phyloP scores from a whole-genome alignment of 2,329 filamentous ascomycete species.

The Chrysoporthe cubensis region DNA sequence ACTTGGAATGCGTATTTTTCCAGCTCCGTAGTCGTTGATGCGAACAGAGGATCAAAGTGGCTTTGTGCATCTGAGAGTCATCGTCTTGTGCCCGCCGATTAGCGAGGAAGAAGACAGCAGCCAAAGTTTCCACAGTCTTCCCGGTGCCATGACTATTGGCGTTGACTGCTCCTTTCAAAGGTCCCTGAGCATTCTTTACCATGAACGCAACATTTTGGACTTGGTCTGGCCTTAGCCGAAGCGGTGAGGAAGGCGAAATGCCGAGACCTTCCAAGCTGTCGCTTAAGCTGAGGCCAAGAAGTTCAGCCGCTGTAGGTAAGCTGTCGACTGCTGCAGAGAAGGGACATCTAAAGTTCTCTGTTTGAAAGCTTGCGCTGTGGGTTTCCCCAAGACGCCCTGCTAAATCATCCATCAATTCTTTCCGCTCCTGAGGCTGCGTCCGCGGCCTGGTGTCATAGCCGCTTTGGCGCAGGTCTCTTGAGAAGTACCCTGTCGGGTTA shows the following conservation, averaged over 20 bases:
- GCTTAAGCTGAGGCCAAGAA: background rate
- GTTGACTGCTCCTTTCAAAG: conserved; percentile 4
- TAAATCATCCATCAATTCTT: background rate
- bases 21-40: conserved; percentile 12
- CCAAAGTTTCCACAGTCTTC: conserved; percentile 14
- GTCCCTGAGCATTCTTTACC: conserved; percentile 14
- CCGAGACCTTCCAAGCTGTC: background rate
- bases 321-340: conserved; percentile 6
- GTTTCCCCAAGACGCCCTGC: background rate
- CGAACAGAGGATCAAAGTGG: conserved; percentile 8
- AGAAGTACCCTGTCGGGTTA: background rate
- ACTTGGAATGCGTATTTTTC: background rate
- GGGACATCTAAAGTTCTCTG: background rate
- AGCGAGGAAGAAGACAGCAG: conserved; percentile 14
- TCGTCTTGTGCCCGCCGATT: background rate
- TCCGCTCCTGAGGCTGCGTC: background rate
- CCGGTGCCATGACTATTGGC: conserved; percentile 14
- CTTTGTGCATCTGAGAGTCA: background rate
- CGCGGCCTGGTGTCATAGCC: background rate
- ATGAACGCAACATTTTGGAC: conserved; percentile 17
- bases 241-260: background rate
- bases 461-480: background rate
- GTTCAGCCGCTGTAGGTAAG: conserved; percentile 5
- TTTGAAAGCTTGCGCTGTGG: background rate
- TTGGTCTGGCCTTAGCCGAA: conserved; percentile 16